These are phyloP conservation scores for Penicillium simplicissimum DNA, from an alignment of 495 filamentous ascomycete species.

Conservation along the genomic window DNA sequence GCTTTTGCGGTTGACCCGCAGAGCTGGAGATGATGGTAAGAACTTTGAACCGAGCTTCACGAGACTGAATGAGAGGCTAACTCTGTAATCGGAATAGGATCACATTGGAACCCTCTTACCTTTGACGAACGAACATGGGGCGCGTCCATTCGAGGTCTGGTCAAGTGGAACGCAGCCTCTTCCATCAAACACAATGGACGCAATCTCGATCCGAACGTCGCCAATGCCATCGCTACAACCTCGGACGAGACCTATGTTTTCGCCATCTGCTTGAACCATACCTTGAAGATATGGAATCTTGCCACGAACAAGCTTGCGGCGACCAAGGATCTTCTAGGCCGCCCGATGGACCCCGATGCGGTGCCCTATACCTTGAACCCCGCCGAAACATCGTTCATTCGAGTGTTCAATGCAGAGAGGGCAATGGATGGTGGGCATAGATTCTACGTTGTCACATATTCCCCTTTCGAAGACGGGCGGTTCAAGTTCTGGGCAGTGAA, in stretches of 20 bases:
- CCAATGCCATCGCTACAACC: conserved; percentile 63
- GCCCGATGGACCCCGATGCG: conserved; percentile 55
- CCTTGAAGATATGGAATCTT: conserved; percentile 82
- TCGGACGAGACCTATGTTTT: conserved; percentile 72
- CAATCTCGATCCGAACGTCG: conserved; percentile 64
- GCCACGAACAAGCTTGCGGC: conserved; percentile 68
- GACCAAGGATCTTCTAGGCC: conserved; percentile 69
- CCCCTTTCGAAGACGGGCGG: conserved; percentile 78
- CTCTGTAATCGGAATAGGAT: conserved; percentile 36
- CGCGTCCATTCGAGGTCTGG: conserved; percentile 66
- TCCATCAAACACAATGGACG: conserved; percentile 64
- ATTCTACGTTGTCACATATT: conserved; percentile 80
- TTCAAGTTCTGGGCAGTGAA: conserved; percentile 94
- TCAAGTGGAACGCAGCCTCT: conserved; percentile 67
- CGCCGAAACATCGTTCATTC: conserved; percentile 67
- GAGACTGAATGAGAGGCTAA: neutral
- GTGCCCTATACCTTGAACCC: conserved; percentile 76
- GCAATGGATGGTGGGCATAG: conserved; percentile 57
- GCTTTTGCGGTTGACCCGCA: conserved; percentile 69
- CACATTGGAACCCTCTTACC: conserved; percentile 72
- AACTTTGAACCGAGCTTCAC: conserved; percentile 12
- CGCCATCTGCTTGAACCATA: conserved; percentile 83
- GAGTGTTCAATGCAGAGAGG: conserved; percentile 61
- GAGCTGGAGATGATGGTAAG: conserved; percentile 66
- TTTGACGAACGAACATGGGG: conserved; percentile 80